Base-by-base conservation (phyloP, 2,329 filamentous ascomycete genomes). In the Helicocarpus griseus region DNA sequence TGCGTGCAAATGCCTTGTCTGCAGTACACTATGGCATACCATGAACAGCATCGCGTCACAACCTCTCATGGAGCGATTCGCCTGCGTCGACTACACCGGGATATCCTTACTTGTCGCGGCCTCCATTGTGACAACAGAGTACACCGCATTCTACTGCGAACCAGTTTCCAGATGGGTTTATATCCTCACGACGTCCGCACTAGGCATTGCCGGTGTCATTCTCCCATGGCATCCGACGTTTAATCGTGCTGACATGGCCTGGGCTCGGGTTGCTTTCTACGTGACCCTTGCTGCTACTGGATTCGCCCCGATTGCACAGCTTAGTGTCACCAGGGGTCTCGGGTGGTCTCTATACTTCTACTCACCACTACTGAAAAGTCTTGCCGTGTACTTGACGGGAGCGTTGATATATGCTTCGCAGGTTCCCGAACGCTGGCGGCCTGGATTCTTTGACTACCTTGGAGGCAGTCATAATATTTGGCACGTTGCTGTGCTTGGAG, bases 121-220 rank as follows among this genome's bases (percentile, higher is more conserved):
- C 8, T 95, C 88, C 52, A 98, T 98, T 72, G 89, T 97, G 80
- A 96, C 93, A 2, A 95, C 89, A 33, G 93, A 98, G 68, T 98
- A 97, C 73, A 96, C 93, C 0, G 93, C 91, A 22, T 98, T 98
- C 70, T 98, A 98, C 74, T 96, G 93, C 73, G 93, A 98, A 63
- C 90, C 93, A 2, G 63, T 86, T 44, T 90, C 86, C 59, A 85
- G 90, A 51, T 93, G 86, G 79, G 76, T 80, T 11, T 98, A 97
- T 71, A 93, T 98, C 75, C 69, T 78, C 39, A 75, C 87, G 47
- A 97, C 93, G 2, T 85, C 87, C 52, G 66, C 84, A 13, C 80
- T 98, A 24, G 93, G 93, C 45, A 72, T 94, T 52, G 87, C 84
- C 36, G 93, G 93, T 52, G 88, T 94, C 57, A 87, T 96, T 56